A percentile compares a stretch with the other conserved stretches of the same genome.
phyloP scores from a whole-genome alignment of 1,139 yeast species.

The Arxiozyma telluris region DNA sequence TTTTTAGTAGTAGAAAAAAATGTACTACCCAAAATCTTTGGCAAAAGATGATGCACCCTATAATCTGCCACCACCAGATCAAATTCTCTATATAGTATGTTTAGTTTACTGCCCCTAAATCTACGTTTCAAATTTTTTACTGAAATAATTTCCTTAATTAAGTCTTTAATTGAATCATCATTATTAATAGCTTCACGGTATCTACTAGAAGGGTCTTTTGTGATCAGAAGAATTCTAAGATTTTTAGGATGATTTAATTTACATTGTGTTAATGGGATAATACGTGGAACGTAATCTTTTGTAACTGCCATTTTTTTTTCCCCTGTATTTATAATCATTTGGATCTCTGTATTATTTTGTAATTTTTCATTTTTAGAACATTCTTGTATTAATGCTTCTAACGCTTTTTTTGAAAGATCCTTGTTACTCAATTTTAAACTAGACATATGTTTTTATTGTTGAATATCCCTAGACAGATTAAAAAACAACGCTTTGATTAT shows the following conservation, averaged over 20 bases:
- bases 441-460: background rate
- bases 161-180: constrained; percentile 48
- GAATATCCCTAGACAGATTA: too few relatives aligned
- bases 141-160: constrained; percentile 49
- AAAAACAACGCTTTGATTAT: too few relatives aligned
- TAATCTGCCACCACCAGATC: constrained; percentile 62
- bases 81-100: constrained; percentile 46
- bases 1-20: constrained; percentile 52
- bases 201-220: constrained; percentile 57
- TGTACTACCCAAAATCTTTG: constrained; percentile 45
- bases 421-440: constrained; percentile 4
- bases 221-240: constrained; percentile 47
- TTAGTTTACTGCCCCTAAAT: constrained; percentile 38
- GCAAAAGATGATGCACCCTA: constrained; percentile 51
- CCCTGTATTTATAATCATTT: constrained; percentile 46
- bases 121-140: constrained; percentile 46
- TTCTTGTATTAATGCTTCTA: constrained; percentile 19
- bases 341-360: constrained; percentile 31
- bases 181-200: constrained; percentile 39
- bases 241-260: constrained; percentile 39
- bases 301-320: constrained; percentile 39
- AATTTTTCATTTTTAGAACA: constrained; percentile 20
- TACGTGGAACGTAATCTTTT: constrained; percentile 55
- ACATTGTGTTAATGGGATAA: constrained; percentile 51
- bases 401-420: constrained; percentile 15